Percentiles rank a stretch among this genome's conserved stretches.
phyloP scores from a whole-genome alignment of 129 eudicot species.

The Calendula officinalis region DNA sequence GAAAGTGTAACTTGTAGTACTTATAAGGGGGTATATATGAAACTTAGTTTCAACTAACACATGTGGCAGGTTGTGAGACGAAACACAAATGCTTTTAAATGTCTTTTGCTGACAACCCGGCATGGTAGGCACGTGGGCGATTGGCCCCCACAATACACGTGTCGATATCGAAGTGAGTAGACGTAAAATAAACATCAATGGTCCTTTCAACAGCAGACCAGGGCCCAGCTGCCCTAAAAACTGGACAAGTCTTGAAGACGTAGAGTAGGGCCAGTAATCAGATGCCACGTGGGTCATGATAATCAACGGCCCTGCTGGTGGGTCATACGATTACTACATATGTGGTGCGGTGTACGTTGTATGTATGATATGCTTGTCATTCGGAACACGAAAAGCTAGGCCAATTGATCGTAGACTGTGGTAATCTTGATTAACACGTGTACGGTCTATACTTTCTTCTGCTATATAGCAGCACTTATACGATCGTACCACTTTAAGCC shows the following conservation, averaged over 20 bases:
- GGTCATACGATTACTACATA: conserved; percentile 36
- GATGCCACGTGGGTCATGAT: conserved; percentile 28
- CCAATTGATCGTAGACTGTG: conserved; percentile 17
- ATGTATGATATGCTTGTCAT: conserved; percentile 35
- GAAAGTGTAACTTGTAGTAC: no score
- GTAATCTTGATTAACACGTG: conserved; percentile 31
- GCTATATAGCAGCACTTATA: background rate
- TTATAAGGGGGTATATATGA: conserved; percentile 10
- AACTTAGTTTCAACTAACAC: conserved; percentile 14
- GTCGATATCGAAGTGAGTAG: conserved; percentile 18
- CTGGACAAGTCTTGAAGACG: conserved; percentile 29
- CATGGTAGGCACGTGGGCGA: conserved; percentile 26
- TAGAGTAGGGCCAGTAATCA: conserved; percentile 22
- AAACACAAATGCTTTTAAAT: background rate
- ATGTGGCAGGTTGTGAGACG: conserved; percentile 22
- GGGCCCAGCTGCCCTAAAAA: conserved; percentile 29
- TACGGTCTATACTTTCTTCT: conserved; percentile 24
- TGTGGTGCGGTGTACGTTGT: conserved; percentile 42
- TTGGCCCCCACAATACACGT: conserved; percentile 25
- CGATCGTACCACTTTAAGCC: background rate
- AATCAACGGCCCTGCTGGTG: conserved; percentile 35
- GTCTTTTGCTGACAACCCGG: conserved; percentile 33
- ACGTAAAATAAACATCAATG: conserved; percentile 29
- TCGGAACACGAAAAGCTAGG: conserved; percentile 30
- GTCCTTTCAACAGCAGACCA: conserved; percentile 29